phyloP scores from a whole-genome alignment of 1,139 yeast species.

The Yamadazyma conglobata region DNA sequence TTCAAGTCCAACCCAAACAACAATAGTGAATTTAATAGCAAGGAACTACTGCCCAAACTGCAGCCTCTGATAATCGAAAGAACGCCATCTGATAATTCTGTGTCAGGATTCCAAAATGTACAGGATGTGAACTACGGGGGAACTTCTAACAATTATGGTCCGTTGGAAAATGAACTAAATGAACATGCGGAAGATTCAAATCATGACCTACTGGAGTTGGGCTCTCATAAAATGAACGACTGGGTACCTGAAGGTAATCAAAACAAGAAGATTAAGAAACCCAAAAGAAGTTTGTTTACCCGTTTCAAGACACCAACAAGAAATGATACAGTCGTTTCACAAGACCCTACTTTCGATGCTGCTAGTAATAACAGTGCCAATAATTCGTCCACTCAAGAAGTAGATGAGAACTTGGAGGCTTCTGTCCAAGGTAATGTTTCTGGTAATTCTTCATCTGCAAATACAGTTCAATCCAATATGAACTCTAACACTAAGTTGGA shows the following conservation, averaged over 20 bases:
- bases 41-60: constrained; percentile 1
- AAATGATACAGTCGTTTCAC: constrained; percentile 16
- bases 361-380: constrained; percentile 13
- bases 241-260: constrained; percentile 11
- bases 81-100: too few relatives aligned
- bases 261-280: constrained; percentile 26
- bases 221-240: too few relatives aligned
- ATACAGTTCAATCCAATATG: constrained; percentile 15
- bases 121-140: not conserved
- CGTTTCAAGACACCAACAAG: constrained; percentile 38
- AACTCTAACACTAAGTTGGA: constrained; percentile 6
- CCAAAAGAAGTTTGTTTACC: constrained; percentile 39
- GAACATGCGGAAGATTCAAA: too few relatives aligned
- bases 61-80: constrained; percentile 1
- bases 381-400: constrained; percentile 10
- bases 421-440: constrained; percentile 14
- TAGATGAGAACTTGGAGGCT: constrained; percentile 8
- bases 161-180: too few relatives aligned
- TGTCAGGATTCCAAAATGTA: too few relatives aligned
- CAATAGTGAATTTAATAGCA: constrained; percentile 1
- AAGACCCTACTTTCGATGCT: constrained; percentile 9
- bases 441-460: constrained; percentile 25
- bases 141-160: too few relatives aligned
- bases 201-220: too few relatives aligned
- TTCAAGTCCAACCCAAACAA: constrained; percentile 28